Conservation (phyloP, 2,329 filamentous ascomycete species). For the Colletotrichum spaethianum region DNA sequence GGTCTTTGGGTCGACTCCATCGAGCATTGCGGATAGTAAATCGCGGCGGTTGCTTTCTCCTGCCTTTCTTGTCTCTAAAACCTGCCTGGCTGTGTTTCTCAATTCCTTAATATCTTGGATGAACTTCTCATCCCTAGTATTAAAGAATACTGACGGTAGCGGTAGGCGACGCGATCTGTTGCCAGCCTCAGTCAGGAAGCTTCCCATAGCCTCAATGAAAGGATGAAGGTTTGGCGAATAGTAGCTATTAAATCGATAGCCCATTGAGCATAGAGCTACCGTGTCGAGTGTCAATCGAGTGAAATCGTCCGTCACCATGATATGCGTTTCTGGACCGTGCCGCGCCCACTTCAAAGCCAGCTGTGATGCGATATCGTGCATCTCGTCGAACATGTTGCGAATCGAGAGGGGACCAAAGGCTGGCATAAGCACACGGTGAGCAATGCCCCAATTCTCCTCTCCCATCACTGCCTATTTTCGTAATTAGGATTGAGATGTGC, state of each 20-base stretch:
- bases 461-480: constrained; percentile 33
- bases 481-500: not conserved
- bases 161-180: constrained; percentile 61
- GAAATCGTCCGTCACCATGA: constrained; percentile 71
- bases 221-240: constrained; percentile 59
- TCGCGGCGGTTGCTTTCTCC: constrained; percentile 65
- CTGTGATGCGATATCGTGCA: constrained; percentile 67
- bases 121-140: constrained; percentile 60
- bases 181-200: constrained; percentile 70
- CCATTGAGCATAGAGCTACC: constrained; percentile 72
- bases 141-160: constrained; percentile 62
- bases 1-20: constrained; percentile 74
- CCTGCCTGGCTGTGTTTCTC: constrained; percentile 65
- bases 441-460: constrained; percentile 58
- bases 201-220: constrained; percentile 70
- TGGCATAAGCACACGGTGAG: constrained; percentile 76
- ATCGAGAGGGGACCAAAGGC: constrained; percentile 80
- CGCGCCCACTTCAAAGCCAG: constrained; percentile 70
- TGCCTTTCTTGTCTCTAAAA: constrained; percentile 71
- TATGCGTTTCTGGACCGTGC: constrained; percentile 57
- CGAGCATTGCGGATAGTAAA: constrained; percentile 75
- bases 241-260: constrained; percentile 73
- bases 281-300: constrained; percentile 75
- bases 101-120: constrained; percentile 65
- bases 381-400: constrained; percentile 68